Evolutionary conservation across 305 asterid species (phyloP).

Genomic region (Withania somnifera): DNA sequence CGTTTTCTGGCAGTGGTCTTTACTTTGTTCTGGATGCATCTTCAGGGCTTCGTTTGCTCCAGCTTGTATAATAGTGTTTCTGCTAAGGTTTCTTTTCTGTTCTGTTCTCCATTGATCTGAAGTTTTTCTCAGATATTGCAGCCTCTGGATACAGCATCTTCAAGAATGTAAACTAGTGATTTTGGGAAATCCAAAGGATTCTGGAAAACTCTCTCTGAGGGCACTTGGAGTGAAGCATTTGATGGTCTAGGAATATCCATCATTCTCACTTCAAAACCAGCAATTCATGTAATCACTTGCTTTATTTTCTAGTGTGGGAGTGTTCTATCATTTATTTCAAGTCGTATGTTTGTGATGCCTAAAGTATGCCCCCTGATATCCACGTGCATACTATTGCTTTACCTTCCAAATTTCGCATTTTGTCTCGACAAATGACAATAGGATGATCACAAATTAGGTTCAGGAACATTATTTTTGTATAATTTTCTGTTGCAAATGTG

Average conservation of each 20-base stretch:
- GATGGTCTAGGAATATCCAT: slow-evolving; percentile 43
- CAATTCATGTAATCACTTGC: slow-evolving; percentile 27
- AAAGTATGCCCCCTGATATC: not conserved
- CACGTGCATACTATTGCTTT: not conserved
- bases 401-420: not conserved
- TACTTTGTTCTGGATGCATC: not conserved
- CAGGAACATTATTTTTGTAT: not conserved
- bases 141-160: slow-evolving; percentile 45
- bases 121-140: slow-evolving; percentile 12
- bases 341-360: not conserved
- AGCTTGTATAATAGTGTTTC: not conserved
- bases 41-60: not conserved
- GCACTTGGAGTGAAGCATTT: slow-evolving; percentile 36
- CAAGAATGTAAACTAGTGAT: slow-evolving; percentile 44
- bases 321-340: not conserved
- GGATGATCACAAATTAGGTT: not conserved
- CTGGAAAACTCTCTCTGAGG: slow-evolving; percentile 36
- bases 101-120: not conserved
- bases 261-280: slow-evolving; percentile 34
- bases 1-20: not conserved
- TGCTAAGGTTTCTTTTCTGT: not conserved
- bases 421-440: not conserved
- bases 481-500: slow-evolving; percentile 1
- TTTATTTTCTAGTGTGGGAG: not conserved
- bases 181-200: slow-evolving; percentile 44